phyloP scores from a whole-genome alignment of 352 stramenopile genomes.

The Elongisporangium undulatum region DNA sequence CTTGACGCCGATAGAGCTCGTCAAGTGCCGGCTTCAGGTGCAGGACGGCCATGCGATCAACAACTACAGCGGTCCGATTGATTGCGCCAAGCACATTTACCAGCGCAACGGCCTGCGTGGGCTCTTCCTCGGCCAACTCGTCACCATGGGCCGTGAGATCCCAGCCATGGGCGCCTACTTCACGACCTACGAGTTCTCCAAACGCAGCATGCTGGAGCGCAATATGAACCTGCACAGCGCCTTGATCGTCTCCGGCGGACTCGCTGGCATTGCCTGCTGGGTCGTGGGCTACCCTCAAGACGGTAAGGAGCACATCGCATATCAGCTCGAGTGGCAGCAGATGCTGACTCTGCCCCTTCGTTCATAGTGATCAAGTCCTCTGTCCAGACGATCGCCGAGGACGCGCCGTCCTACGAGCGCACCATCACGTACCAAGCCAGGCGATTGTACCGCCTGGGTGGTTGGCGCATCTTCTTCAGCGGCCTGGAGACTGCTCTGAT shows the following conservation, averaged over 20 bases:
- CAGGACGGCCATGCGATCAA: conserved; percentile 58
- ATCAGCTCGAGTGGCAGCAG: neutral
- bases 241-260: conserved; percentile 74
- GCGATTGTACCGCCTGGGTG: conserved; percentile 62
- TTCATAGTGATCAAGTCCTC: conserved; percentile 76
- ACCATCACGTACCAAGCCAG: conserved; percentile 70
- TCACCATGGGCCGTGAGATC: conserved; percentile 71
- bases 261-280: conserved; percentile 77
- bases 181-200: conserved; percentile 72
- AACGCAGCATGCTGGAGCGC: conserved; percentile 60
- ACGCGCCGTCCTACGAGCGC: conserved; percentile 44
- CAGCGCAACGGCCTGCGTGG: conserved; percentile 49
- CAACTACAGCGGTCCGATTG: conserved; percentile 58
- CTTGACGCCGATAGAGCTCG: conserved; percentile 71
- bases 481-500: conserved; percentile 75
- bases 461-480: conserved; percentile 71
- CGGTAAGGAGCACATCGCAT: conserved; percentile 28
- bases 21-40: conserved; percentile 83
- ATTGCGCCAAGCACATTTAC: conserved; percentile 77
- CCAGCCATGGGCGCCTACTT: conserved; percentile 84
- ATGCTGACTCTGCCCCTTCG: neutral
- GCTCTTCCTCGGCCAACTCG: conserved; percentile 68
- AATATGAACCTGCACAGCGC: conserved; percentile 53
- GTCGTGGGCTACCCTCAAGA: conserved; percentile 78
- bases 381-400: conserved; percentile 75